These are phyloP conservation scores for Beauveria caledonica DNA, from an alignment of 2,329 filamentous ascomycete species.

Conservation along the genomic window DNA sequence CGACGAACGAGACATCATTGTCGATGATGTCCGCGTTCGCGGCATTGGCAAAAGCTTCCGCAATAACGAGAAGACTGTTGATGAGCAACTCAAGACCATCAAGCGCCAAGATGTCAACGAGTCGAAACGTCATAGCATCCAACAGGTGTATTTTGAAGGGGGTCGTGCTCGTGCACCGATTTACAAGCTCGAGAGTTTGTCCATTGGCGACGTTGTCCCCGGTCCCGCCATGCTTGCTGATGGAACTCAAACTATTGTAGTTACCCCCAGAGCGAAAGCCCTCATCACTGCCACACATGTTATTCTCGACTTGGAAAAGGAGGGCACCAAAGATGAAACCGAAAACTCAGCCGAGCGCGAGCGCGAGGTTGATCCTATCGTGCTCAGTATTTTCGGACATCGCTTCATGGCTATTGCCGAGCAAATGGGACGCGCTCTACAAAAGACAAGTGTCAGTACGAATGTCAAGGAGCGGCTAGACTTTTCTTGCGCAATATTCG, in stretches of 20 bases:
- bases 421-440: constrained; percentile 71
- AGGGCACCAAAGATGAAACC: constrained; percentile 28
- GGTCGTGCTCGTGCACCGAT: constrained; percentile 71
- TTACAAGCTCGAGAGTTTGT: constrained; percentile 70
- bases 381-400: constrained; percentile 73
- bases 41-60: constrained; percentile 86
- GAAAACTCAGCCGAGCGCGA: neutral
- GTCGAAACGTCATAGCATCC: constrained; percentile 55
- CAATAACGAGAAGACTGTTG: constrained; percentile 71
- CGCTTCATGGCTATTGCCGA: constrained; percentile 82
- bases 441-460: constrained; percentile 73
- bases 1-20: constrained; percentile 73
- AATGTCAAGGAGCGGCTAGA: constrained; percentile 79
- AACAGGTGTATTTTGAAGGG: constrained; percentile 76
- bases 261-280: constrained; percentile 70
- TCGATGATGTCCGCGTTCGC: constrained; percentile 81
- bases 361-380: constrained; percentile 52
- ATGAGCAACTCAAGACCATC: constrained; percentile 69
- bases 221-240: constrained; percentile 85
- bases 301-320: constrained; percentile 70
- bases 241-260: constrained; percentile 84
- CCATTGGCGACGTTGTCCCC: constrained; percentile 61
- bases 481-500: constrained; percentile 76
- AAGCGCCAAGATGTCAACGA: constrained; percentile 48
- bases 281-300: constrained; percentile 80